phyloP scores from a whole-genome alignment of 2,329 filamentous ascomycete species.

The Didymella pomorum region DNA sequence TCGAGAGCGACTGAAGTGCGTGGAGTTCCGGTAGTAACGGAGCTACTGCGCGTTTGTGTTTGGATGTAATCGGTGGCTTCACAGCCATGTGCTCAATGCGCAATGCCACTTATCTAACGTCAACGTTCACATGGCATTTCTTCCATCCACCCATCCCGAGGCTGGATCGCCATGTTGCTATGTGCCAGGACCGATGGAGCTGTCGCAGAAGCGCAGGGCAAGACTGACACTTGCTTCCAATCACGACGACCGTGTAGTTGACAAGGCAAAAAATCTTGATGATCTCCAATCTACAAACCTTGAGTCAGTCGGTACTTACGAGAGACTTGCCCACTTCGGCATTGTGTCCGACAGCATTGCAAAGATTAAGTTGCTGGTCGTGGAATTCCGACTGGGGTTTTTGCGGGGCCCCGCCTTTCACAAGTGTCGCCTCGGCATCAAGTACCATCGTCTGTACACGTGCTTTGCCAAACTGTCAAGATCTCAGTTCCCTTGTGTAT shows the following conservation, averaged over 20 bases:
- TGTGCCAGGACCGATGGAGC: not conserved
- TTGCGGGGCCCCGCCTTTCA: constrained; percentile 25
- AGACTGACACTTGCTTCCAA: not conserved
- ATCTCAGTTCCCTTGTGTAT: not conserved
- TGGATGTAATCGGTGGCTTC: no score
- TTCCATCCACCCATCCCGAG: not conserved
- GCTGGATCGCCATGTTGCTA: not conserved
- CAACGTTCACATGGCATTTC: not conserved
- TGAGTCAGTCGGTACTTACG: not conserved
- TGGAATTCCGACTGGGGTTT: not conserved
- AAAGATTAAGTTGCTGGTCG: not conserved
- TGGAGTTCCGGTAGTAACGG: no score
- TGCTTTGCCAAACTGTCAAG: not conserved
- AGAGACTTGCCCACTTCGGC: not conserved
- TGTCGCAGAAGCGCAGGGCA: not conserved
- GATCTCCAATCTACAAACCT: not conserved
- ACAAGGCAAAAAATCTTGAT: not conserved
- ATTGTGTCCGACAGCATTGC: not conserved
- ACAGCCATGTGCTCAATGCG: not conserved
- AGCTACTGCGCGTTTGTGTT: not conserved
- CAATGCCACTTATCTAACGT: not conserved
- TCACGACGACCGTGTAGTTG: not conserved
- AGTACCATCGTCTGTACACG: not conserved
- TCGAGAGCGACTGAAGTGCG: not conserved
- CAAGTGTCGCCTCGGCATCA: constrained; percentile 18